Conservation (phyloP, 495 filamentous ascomycete genomes). For the Trypethelium eluteriae region DNA sequence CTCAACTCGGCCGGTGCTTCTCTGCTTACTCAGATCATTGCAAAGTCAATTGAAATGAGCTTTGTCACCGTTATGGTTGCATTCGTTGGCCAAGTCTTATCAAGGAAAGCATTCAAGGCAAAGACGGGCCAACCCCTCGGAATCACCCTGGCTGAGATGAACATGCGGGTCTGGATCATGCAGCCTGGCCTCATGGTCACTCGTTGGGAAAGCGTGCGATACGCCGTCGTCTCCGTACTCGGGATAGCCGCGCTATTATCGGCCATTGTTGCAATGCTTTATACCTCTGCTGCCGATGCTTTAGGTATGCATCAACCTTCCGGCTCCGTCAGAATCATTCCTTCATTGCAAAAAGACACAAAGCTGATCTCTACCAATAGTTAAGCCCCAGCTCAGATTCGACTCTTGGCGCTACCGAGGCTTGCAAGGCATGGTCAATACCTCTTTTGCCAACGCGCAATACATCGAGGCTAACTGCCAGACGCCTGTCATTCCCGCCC, state of each 20-base stretch:
- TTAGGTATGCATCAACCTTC: slow-evolving; percentile 38
- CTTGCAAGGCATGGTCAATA: slow-evolving; percentile 49
- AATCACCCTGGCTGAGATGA: slow-evolving; percentile 62
- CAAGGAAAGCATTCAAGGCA: slow-evolving; percentile 51
- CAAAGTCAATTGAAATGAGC: slow-evolving; percentile 66
- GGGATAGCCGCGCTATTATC: slow-evolving; percentile 52
- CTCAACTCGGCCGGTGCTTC: slow-evolving; percentile 52
- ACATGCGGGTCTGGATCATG: slow-evolving; percentile 47
- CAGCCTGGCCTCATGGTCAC: slow-evolving; percentile 61
- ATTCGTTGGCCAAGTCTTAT: slow-evolving; percentile 64
- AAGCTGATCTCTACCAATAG: slow-evolving; percentile 25
- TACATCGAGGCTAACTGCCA: slow-evolving; percentile 49
- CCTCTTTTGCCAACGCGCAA: slow-evolving; percentile 50
- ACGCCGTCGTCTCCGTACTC: slow-evolving; percentile 52
- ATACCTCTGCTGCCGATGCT: slow-evolving; percentile 66
- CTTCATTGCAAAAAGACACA: not conserved
- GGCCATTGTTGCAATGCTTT: slow-evolving; percentile 57
- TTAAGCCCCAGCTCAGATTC: slow-evolving; percentile 56
- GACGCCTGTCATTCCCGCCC: slow-evolving; percentile 45
- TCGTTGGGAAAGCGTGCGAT: slow-evolving; percentile 53
- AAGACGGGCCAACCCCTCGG: slow-evolving; percentile 41
- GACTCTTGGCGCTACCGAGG: slow-evolving; percentile 38
- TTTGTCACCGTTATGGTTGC: slow-evolving; percentile 73
- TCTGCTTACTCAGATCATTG: slow-evolving; percentile 54
- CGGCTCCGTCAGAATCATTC: not conserved